These are phyloP conservation scores for Cavenderia fasciculata DNA, from an alignment of 78 protist species.

Conservation along the genomic window DNA sequence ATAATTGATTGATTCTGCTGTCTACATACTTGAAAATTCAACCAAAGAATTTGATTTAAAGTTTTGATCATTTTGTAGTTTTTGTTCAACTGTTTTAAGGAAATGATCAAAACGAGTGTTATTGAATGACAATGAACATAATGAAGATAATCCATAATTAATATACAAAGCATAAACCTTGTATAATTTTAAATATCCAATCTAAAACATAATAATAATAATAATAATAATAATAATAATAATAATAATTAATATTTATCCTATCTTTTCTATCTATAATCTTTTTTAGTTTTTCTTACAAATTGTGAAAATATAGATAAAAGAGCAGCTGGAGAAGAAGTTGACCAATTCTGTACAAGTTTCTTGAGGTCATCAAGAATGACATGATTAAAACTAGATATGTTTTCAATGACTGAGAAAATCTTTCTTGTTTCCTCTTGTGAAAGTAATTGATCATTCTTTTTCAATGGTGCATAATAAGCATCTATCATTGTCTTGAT, in stretches of 20 bases:
- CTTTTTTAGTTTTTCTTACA: constrained; percentile 24
- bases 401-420: constrained; percentile 37
- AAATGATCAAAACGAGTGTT: constrained; percentile 58
- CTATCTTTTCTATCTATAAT: not conserved
- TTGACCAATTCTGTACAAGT: not conserved
- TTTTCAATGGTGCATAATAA: constrained; percentile 49
- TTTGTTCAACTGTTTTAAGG: constrained; percentile 31
- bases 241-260: not conserved
- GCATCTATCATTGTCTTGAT: constrained; percentile 40
- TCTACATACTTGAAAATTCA: not conserved
- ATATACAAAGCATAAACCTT: constrained; percentile 50
- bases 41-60: constrained; percentile 23
- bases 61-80: constrained; percentile 12
- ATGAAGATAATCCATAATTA: constrained; percentile 34
- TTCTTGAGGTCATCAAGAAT: constrained; percentile 34
- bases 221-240: not conserved
- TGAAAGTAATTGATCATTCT: constrained; percentile 30
- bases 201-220: constrained; percentile 13
- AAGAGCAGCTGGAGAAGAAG: not conserved
- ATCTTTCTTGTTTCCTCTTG: constrained; percentile 31
- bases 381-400: constrained; percentile 2
- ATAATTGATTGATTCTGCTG: not conserved
- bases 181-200: constrained; percentile 59
- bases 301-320: constrained; percentile 58
- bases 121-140: constrained; percentile 57